Evolutionary conservation across 2,329 filamentous ascomycete species (phyloP), one percentile per base, ranked within the genome.

Genomic region (Hirsutella minnesotensis): DNA sequence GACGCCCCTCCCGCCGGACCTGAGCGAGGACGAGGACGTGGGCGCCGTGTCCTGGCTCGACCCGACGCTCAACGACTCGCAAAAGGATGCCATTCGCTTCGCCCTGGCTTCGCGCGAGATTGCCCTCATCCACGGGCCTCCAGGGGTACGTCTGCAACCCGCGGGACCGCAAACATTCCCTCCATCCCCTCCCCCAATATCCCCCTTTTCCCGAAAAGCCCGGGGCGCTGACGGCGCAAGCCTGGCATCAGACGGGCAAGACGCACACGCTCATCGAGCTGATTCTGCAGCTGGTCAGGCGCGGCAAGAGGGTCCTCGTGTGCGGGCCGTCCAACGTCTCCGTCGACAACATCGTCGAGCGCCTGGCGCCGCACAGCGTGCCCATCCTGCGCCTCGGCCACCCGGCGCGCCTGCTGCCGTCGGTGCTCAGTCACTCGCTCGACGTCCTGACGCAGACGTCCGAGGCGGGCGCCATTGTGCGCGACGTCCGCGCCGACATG

Each of bases 311-410:
- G 2, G 70, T 96, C 10, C 72, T 96, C 2, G 90, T 96, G n/a
- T 96, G 92, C 55, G 92, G 90, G 0, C 92, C 92, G 0, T 95
- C 87, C 24, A 98, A 98, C 59, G 89, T 98, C 52, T 92, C 87
- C 0, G 92, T 98, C 1, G 92, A 98, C 72, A 98, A 98, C 57
- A 94, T 98, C 45, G 89, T 95, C 9, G 92, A 98, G 63, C 80
- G 92, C 8, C 74, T 96, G 2, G 79, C 88, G 2, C 79, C 85
- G 0, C 84, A 89, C 60, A 88, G 87, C 55, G 72, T 95, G 1
- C 83, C 87, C 0, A 87, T 96, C 53, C 75, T 96, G 30, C 83
- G 92, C 2, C 76, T 98, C 1, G 92, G 92, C 1, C 92, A 98
- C 61, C 92, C 92, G 0, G 92, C 92, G 1, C 81, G 92, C 18